phyloP scores from a whole-genome alignment of 78 protist genomes.

The Parvularia atlantis region DNA sequence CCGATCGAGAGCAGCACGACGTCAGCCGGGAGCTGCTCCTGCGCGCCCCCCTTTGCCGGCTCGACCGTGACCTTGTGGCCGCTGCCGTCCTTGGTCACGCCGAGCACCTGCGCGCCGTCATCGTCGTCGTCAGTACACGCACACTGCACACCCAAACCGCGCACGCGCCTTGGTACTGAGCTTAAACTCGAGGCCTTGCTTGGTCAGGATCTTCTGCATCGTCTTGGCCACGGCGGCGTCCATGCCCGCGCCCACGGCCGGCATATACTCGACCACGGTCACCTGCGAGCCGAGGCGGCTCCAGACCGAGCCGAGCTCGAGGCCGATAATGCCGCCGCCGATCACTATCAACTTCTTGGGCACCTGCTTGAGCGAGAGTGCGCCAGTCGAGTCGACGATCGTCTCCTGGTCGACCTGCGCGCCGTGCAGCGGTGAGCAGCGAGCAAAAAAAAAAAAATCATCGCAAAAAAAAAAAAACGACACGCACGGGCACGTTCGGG shows the following conservation, averaged over 20 bases:
- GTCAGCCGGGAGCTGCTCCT: constrained; percentile 56
- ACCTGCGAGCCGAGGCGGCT: constrained; percentile 94
- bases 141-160: not conserved
- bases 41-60: constrained; percentile 36
- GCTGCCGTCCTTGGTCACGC: constrained; percentile 11
- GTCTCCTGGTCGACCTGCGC: constrained; percentile 69
- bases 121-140: too few relatives aligned
- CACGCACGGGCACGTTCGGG: constrained; percentile 45
- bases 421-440: not conserved
- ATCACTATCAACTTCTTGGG: constrained; percentile 90
- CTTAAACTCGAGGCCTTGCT: constrained; percentile 81
- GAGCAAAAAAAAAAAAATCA: not conserved
- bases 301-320: constrained; percentile 97
- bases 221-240: constrained; percentile 58
- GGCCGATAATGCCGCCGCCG: constrained; percentile 99
- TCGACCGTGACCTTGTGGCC: constrained; percentile 57
- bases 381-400: constrained; percentile 93
- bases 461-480: not conserved
- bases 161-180: constrained; percentile 64
- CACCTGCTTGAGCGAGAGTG: constrained; percentile 67
- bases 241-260: constrained; percentile 74
- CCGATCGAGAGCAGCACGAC: constrained; percentile 88
- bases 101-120: not conserved
- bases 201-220: constrained; percentile 58
- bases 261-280: constrained; percentile 92